A percentile compares a stretch with the other conserved stretches of the same genome.
Conservation (phyloP, 2,329 filamentous ascomycete genomes). For the Zelopaecilomyces penicillatus region DNA sequence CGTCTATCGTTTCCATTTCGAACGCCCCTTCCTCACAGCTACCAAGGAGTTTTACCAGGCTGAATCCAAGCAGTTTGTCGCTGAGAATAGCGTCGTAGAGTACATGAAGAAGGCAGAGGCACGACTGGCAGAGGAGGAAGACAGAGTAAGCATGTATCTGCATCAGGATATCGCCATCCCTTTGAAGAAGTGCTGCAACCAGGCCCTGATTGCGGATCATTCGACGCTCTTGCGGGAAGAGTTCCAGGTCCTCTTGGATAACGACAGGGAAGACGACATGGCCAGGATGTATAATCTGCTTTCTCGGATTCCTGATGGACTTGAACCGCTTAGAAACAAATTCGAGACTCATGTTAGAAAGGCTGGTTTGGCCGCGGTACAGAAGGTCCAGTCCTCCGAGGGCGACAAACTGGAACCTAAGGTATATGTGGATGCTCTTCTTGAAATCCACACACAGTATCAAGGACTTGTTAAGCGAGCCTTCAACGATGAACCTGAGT, state of each 20-base stretch:
- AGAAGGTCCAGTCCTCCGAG: conserved; percentile 79
- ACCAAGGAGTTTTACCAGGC: conserved; percentile 81
- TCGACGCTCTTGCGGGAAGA: conserved; percentile 82
- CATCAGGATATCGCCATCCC: conserved; percentile 80
- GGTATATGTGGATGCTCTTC: conserved; percentile 87
- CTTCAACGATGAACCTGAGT: conserved; percentile 93
- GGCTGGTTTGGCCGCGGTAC: conserved; percentile 77
- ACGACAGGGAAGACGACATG: conserved; percentile 91
- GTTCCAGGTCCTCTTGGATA: conserved; percentile 88
- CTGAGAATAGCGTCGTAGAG: conserved; percentile 94
- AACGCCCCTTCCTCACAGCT: conserved; percentile 80
- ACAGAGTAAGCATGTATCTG: conserved; percentile 83
- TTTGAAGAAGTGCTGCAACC: conserved; percentile 80
- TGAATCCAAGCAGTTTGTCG: conserved; percentile 89
- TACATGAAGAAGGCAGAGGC: conserved; percentile 99
- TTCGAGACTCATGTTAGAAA: conserved; percentile 93
- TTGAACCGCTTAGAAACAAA: conserved; percentile 76
- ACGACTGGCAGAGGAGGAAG: conserved; percentile 85
- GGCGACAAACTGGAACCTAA: conserved; percentile 91
- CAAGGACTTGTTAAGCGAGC: conserved; percentile 83
- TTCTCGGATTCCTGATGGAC: conserved; percentile 78
- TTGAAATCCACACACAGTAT: conserved; percentile 92
- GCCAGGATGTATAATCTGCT: conserved; percentile 92
- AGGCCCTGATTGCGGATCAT: conserved; percentile 83
- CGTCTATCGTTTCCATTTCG: conserved; percentile 88